Conservation (phyloP, 345 rosid genomes). For the Brassica carinata region DNA sequence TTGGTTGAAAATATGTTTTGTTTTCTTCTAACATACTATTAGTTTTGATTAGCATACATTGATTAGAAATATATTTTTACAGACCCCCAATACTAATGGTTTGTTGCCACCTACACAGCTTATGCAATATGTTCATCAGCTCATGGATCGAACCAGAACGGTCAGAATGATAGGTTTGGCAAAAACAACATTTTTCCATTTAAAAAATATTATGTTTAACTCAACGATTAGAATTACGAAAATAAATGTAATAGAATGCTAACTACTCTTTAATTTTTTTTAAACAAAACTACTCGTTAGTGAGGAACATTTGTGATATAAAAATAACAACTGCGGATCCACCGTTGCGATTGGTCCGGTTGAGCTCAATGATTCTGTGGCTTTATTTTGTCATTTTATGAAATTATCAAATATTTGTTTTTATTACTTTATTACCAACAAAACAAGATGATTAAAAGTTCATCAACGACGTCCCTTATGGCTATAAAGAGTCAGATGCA, state of each 20-base stretch:
- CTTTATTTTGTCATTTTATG: constrained; percentile 16
- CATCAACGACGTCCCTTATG: constrained; percentile 32
- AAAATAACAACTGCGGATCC: not conserved
- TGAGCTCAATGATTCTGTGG: constrained; percentile 15
- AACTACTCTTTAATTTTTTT: not conserved
- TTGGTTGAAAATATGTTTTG: not conserved
- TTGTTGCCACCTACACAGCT: not conserved
- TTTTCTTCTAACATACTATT: not conserved
- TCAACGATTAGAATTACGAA: not conserved
- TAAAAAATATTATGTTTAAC: too few species aligned
- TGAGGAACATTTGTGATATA: not conserved
- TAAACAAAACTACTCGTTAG: not conserved
- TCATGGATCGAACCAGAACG: not conserved
- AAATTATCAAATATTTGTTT: not conserved
- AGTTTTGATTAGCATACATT: not conserved
- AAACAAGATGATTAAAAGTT: constrained; percentile 26
- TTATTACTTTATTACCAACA: constrained; percentile 9
- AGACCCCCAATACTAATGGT: not conserved
- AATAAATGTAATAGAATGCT: not conserved
- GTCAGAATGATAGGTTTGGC: not conserved
- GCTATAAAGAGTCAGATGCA: constrained; percentile 33
- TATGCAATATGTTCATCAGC: not conserved
- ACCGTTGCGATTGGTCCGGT: constrained; percentile 3
- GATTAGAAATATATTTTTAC: not conserved
- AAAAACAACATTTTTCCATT: not conserved